These are phyloP conservation scores for Fagus sylvatica DNA, from an alignment of 306 rosid species.

Conservation along the genomic window DNA sequence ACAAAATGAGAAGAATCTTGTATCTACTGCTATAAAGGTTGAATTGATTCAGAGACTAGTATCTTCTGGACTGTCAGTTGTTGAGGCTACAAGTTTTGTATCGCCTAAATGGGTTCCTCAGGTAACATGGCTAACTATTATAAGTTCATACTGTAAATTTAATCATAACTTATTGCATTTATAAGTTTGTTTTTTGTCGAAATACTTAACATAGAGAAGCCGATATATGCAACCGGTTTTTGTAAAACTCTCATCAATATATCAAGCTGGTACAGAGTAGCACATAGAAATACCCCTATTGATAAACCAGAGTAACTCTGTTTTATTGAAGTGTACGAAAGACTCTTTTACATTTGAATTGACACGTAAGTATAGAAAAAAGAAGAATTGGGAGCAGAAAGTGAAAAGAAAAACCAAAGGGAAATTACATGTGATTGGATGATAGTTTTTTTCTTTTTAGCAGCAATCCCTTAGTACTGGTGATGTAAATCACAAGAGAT, in stretches of 20 bases:
- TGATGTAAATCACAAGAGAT: background rate
- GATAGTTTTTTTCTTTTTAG: background rate
- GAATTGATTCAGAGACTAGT: conserved; percentile 77
- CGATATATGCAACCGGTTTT: background rate
- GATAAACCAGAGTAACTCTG: background rate
- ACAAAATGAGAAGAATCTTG: conserved; percentile 81
- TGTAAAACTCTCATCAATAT: background rate
- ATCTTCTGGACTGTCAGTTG: conserved; percentile 71
- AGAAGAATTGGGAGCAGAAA: background rate
- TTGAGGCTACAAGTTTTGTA: conserved; percentile 96
- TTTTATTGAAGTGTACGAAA: background rate
- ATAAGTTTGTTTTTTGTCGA: background rate
- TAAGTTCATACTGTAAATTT: conserved; percentile 12
- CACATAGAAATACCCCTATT: background rate
- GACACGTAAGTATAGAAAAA: background rate
- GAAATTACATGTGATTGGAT: background rate
- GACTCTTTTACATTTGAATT: background rate
- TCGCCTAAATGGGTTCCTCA: conserved; percentile 98
- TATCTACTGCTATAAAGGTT: conserved; percentile 67
- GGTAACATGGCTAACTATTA: conserved; percentile 39
- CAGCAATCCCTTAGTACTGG: background rate
- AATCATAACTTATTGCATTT: background rate
- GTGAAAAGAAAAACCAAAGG: background rate
- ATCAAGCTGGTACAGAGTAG: background rate
- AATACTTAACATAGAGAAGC: too few relatives aligned